Evolutionary conservation across 768 basidiomycete species (phyloP).

Genomic region (Boletus rex-veris): DNA sequence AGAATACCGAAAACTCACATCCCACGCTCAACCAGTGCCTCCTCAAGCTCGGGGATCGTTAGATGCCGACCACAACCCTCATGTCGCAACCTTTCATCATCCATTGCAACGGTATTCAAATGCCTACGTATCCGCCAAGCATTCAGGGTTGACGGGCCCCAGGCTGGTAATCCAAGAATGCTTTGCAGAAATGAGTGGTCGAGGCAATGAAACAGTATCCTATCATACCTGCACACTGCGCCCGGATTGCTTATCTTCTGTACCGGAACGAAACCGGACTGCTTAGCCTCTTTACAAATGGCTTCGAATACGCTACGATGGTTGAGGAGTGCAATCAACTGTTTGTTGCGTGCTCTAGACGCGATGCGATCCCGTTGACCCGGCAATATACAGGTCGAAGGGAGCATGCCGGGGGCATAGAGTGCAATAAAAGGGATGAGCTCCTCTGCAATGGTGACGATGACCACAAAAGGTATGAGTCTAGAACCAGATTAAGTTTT

Average conservation of each 20-base stretch:
- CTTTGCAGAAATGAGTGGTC: constrained; percentile 32
- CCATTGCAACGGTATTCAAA: constrained; percentile 43
- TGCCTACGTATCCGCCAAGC: constrained; percentile 36
- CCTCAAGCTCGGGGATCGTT: constrained; percentile 51
- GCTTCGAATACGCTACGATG: constrained; percentile 38
- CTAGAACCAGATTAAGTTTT: constrained; percentile 26
- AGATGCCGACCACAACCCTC: constrained; percentile 46
- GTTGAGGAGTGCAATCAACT: constrained; percentile 40
- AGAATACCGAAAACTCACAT: constrained; percentile 49
- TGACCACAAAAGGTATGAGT: constrained; percentile 74
- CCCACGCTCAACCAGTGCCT: constrained; percentile 73
- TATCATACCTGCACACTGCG: constrained; percentile 58
- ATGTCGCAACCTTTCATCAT: constrained; percentile 59
- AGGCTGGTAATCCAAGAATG: constrained; percentile 36
- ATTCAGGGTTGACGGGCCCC: constrained; percentile 36
- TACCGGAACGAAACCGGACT: constrained; percentile 26
- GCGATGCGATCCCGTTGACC: constrained; percentile 69
- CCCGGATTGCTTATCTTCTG: constrained; percentile 20
- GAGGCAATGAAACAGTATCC: background rate
- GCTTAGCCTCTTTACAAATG: constrained; percentile 32
- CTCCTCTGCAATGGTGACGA: constrained; percentile 76
- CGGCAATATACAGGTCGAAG: constrained; percentile 83
- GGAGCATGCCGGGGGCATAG: constrained; percentile 80
- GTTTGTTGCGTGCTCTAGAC: constrained; percentile 45
- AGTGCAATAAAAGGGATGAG: constrained; percentile 79